Conservation (phyloP, 176 grass and related monocot species). For the Saccharum spontaneum region DNA sequence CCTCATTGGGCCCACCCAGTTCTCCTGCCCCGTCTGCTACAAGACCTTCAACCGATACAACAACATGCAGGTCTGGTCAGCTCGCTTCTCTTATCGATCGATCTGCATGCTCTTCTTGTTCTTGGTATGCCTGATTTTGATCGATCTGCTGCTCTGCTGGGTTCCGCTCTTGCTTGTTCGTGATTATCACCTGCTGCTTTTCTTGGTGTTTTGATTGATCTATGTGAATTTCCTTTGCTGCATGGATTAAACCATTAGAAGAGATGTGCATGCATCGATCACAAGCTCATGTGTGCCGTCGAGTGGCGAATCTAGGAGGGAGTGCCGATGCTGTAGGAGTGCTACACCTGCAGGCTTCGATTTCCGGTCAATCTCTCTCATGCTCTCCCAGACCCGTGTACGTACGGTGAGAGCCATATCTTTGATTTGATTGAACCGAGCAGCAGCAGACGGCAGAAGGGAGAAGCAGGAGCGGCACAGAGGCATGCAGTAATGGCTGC, state of each 20-base stretch:
- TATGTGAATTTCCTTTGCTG: not conserved
- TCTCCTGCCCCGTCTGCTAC: conserved; percentile 83
- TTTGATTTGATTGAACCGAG: conserved; percentile 58
- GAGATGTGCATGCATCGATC: not conserved
- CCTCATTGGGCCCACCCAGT: conserved; percentile 89
- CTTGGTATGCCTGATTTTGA: not conserved
- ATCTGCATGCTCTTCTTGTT: not conserved
- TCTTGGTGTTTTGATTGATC: not conserved
- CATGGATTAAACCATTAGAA: not conserved
- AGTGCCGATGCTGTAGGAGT: conserved; percentile 9
- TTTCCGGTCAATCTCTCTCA: not conserved
- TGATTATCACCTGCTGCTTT: not conserved
- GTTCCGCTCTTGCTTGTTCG: not conserved
- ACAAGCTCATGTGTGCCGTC: not conserved
- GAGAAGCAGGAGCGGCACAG: not conserved
- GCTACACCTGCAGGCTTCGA: not conserved
- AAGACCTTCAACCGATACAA: conserved; percentile 96
- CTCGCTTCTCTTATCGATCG: not conserved
- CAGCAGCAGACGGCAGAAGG: not conserved
- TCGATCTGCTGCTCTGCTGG: not conserved
- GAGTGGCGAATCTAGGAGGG: conserved; percentile 47
- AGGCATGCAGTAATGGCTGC: conserved; percentile 37
- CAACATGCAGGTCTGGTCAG: conserved; percentile 68
- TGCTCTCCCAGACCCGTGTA: not conserved
- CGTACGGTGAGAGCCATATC: not conserved